Evolutionary conservation across 169 alveolate species (phyloP), one percentile per base, ranked within the genome.

Genomic region (Cryptosporidium xiaoi): DNA sequence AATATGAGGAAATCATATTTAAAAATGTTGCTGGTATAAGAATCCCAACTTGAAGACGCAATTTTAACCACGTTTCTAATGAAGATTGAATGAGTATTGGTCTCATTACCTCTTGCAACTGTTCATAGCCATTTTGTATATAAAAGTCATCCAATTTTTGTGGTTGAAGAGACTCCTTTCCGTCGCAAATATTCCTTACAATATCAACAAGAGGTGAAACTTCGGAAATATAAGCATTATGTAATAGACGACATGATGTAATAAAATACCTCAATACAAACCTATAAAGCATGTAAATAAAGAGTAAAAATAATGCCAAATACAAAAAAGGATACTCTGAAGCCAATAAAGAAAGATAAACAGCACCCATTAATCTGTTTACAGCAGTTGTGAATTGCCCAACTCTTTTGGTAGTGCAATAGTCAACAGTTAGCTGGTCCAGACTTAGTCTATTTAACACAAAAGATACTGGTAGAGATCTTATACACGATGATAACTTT

Each of bases 151-250:
- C 71, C 12, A 77, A 60, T n/a, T 77, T 77, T 56, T 77, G 87
- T 10, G 87, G 77, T 13, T 36, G 4, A 58, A 77, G 50, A 62
- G 64, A 77, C 50, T 77, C 87, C 50, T 60, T 77, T 58, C 87
- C 87, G 56, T 77, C 87, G 48, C 87, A 77, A 13, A 77, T 62
- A 60, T 77, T 77, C 29, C 87, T 77, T 29, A 77, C 71, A 15
- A 64, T 77, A 40, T 77, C 77, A 8, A 77, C 64, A 34, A 77
- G 48, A 29, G 66, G 69, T 0, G 87, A 77, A 16, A 77, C 46
- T 46, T 77, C 87, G 2, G 87, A 77, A 16, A 77, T 77, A 31
- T 77, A 77, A 29, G 87, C 40, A 50, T 77, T 77, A 27, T 62
- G 87, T 44, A 77, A 15, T 48, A 77, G 27, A 40, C 87, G 71